These are phyloP conservation scores for Gamarada debralockiae DNA, from an alignment of 495 filamentous ascomycete genomes.

Conservation along the genomic window DNA sequence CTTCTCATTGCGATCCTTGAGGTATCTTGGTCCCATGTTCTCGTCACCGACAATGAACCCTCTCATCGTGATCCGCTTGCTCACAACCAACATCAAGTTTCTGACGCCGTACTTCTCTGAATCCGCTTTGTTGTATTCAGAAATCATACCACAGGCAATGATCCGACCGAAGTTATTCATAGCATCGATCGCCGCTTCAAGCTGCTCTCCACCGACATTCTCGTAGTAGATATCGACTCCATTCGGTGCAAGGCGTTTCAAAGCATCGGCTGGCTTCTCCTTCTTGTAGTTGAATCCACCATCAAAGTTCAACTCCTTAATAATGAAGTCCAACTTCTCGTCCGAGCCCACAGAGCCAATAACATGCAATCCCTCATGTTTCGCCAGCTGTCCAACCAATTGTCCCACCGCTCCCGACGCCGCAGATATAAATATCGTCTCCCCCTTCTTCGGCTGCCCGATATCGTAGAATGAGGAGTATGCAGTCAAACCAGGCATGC, in stretches of 20 bases:
- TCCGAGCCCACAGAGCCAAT: slow-evolving; percentile 65
- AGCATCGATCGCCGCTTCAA: slow-evolving; percentile 68
- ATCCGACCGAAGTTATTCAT: slow-evolving; percentile 73
- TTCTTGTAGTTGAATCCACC: slow-evolving; percentile 69
- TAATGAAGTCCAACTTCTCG: slow-evolving; percentile 65
- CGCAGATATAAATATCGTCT: slow-evolving; percentile 82
- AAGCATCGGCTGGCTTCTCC: slow-evolving; percentile 62
- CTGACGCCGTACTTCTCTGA: slow-evolving; percentile 62
- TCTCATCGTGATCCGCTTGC: slow-evolving; percentile 48
- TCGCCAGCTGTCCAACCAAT: slow-evolving; percentile 80
- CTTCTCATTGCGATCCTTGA: slow-evolving; percentile 74
- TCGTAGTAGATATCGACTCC: slow-evolving; percentile 96
- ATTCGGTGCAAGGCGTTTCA: slow-evolving; percentile 70
- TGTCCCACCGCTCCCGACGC: slow-evolving; percentile 83
- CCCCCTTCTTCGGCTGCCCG: slow-evolving; percentile 79
- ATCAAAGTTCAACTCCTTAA: slow-evolving; percentile 63
- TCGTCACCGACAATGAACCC: slow-evolving; percentile 71
- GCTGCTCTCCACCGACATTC: slow-evolving; percentile 87
- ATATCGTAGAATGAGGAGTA: slow-evolving; percentile 80
- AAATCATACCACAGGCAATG: slow-evolving; percentile 52
- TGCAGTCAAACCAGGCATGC: slow-evolving; percentile 86
- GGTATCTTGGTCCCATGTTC: slow-evolving; percentile 67
- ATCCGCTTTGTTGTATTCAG: slow-evolving; percentile 67
- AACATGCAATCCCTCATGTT: slow-evolving; percentile 81
- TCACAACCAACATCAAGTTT: slow-evolving; percentile 52